Base-by-base conservation (phyloP, 1,139 yeast species). In the Candida pseudocylindracea region DNA sequence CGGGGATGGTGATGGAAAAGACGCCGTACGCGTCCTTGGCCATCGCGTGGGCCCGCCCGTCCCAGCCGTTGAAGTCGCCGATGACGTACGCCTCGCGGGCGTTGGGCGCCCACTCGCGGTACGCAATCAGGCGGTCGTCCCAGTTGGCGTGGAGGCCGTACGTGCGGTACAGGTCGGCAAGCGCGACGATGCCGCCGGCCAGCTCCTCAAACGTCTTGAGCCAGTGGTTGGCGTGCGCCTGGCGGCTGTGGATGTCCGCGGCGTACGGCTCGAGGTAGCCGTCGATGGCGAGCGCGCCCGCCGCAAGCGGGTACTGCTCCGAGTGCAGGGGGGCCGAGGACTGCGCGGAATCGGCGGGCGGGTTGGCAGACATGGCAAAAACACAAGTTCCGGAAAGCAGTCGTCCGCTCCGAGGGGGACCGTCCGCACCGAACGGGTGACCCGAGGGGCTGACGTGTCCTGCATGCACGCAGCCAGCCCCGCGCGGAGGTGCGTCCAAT, bases 31-130 rank as follows among this genome's bases (percentile, higher is more conserved):
- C 62, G 37, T 58, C 55, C 40, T 55, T 60, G 8, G 37, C 40
- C 65, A 85, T 59, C 34, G 59, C 59, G 45, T 75, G 71, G n/a
- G 65, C 43, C 7, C 54, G 53, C 26, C 64, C 56, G 42, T 73
- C 57, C 98, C 98, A 88, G 38, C 60, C 46, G 50, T 85, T 88
- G 60, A 88, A 88, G 35, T 85, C 96, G 9, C 98, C 98, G 36
- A 80, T 73, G 28, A 88, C 50, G 33, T 70, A 63, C 1, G 92
- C 95, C 32, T 51, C 57, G 7, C 46, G 46, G 2, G 93, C 96
- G 45, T 80, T 73, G 7, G 96, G 98, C 2, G 92, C 83, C 70
- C 93, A 85, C 51, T 85, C 93, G 27, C 66, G 60, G 44, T 78
- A 74, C 2, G 55, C 50, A 33, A 85, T 67, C 10, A 65, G 60